These are phyloP conservation scores for Colletotrichum sp. DNA, from an alignment of 2,329 filamentous ascomycete species.

Conservation along the genomic window DNA sequence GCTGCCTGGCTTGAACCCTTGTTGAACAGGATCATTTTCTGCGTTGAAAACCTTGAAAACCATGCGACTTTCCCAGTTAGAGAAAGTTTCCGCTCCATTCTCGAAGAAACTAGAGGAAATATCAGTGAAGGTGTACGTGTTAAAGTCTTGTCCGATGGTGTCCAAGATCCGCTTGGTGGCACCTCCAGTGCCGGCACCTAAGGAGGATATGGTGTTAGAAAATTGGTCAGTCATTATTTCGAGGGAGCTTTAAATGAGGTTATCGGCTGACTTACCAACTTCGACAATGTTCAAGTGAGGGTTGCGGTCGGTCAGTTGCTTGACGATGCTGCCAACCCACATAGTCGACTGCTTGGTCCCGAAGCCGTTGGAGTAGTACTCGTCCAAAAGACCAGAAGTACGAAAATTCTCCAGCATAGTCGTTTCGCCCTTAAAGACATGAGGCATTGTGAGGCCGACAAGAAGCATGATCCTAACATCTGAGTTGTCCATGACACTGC, in stretches of 20 bases:
- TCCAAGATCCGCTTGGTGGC: constrained; percentile 5
- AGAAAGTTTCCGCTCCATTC: constrained; percentile 27
- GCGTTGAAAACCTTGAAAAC: constrained; percentile 32
- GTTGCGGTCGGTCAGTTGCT: constrained; percentile 32
- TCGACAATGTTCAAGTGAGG: background rate
- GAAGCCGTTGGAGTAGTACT: constrained; percentile 34
- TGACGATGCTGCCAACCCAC: constrained; percentile 35
- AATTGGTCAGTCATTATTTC: too few relatives aligned
- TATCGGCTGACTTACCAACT: background rate
- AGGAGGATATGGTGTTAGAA: too few relatives aligned
- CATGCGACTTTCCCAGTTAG: constrained; percentile 11
- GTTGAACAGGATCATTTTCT: constrained; percentile 26
- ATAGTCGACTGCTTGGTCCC: constrained; percentile 27
- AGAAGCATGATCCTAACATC: background rate
- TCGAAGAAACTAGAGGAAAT: constrained; percentile 24
- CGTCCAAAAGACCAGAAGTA: constrained; percentile 2
- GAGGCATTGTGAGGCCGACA: constrained; percentile 24
- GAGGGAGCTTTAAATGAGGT: too few relatives aligned
- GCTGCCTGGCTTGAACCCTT: constrained; percentile 27
- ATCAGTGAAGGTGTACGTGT: constrained; percentile 28
- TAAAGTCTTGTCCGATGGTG: background rate
- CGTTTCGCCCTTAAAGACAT: constrained; percentile 34
- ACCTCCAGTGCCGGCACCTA: constrained; percentile 47
- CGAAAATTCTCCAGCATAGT: constrained; percentile 41
- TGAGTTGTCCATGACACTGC: background rate